Evolutionary conservation across 2,329 filamentous ascomycete genomes (phyloP), one percentile per base, ranked within the genome.

Genomic region (Ceratocystis cacaofunesta): DNA sequence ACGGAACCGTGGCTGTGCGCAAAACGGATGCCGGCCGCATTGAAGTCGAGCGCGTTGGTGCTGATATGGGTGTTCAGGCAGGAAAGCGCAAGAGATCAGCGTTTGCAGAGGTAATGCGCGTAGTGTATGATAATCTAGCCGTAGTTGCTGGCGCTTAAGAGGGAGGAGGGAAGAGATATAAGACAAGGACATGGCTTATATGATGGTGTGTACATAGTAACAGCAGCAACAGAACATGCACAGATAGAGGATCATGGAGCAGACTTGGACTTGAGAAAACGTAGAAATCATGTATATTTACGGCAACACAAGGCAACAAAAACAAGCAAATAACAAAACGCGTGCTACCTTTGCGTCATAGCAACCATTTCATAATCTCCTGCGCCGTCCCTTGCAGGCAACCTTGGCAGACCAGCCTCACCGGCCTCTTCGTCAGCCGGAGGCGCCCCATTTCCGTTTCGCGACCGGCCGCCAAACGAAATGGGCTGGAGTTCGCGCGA

Each of bases 121-220:
- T 89, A 75, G 95, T 99, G 69, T 99, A 99, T 74, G 90, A 95
- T 70, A 92, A 90, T 7, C 76, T 99, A 73, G 94, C 94, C 43
- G 90, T 97, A 67, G 92, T 99, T 69, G 87, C 88, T 17, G 89
- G 65, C 8, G 66, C 66, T 41, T 65, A 61, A 61, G 43, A 25
- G 32, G 41, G 19, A 8, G 22, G 22, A 3, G 10, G 12, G 17
- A 28, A 15, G 36, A 41, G 10, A 41, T 41, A 41, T 41, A 41
- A 15, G 36, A 15, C 36, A 41, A 15, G 36, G 10, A 3, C 36
- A 43, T 58, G 22, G 15, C 22, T 44, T 15, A 44, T 58, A 12
- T 12, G 43, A n/a, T n/a, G 30, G 52, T 19, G 44, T 46, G 25
- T 15, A 48, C 17, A 41, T 32, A 46, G 48, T 50, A 57, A 25